Conservation (phyloP, 1,284 basidiomycete species). For the Marasmius sp. region DNA sequence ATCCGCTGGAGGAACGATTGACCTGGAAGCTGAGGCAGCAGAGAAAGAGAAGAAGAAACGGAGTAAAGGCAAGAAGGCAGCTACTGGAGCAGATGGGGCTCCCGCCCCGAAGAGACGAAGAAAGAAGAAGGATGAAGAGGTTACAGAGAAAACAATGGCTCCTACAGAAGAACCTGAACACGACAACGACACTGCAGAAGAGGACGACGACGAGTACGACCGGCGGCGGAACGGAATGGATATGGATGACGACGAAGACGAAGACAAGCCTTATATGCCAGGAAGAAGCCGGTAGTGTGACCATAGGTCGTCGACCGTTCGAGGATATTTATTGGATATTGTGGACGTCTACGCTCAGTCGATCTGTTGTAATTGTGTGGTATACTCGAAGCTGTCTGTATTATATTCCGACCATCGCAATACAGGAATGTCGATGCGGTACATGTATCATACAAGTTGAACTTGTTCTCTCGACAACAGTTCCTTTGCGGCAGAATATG, state of each 20-base stretch:
- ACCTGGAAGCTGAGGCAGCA: constrained; percentile 60
- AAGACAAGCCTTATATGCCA: constrained; percentile 8
- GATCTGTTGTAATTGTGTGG: background rate
- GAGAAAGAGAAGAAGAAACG: constrained; percentile 57
- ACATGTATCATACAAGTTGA: constrained; percentile 57
- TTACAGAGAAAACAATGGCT: background rate
- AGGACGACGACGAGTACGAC: constrained; percentile 10
- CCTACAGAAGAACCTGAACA: background rate
- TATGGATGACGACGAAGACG: constrained; percentile 10
- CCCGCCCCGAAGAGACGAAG: constrained; percentile 13
- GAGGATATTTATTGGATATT: too few species aligned
- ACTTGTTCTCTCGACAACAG: constrained; percentile 67
- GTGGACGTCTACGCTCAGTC: background rate
- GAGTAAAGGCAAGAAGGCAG: constrained; percentile 53
- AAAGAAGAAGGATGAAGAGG: constrained; percentile 17
- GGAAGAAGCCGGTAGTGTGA: background rate
- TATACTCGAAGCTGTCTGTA: background rate
- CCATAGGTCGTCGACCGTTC: too few species aligned
- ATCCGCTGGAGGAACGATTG: constrained; percentile 74
- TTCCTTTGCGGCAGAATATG: constrained; percentile 71
- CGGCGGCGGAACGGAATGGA: constrained; percentile 1
- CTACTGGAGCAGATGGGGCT: constrained; percentile 28
- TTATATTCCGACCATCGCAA: background rate
- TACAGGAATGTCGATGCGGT: background rate
- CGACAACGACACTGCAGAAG: background rate